These are phyloP conservation scores for Sarocladium oryzae DNA, from an alignment of 2,329 filamentous ascomycete species.

Conservation along the genomic window DNA sequence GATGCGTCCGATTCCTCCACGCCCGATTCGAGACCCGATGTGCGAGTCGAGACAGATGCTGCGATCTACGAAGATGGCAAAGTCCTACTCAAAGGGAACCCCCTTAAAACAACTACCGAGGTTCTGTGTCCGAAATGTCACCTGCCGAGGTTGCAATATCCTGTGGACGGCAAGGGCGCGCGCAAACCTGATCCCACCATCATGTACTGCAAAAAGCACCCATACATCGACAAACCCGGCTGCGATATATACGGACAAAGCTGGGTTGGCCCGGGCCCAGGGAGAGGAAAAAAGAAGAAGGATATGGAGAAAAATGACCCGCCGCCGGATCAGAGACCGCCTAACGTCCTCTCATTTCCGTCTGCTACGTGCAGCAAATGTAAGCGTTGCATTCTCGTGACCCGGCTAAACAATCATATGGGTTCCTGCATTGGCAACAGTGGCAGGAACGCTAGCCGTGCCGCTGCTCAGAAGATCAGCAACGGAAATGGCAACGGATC, in stretches of 20 bases:
- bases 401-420: slow-evolving; percentile 62
- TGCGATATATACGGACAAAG: slow-evolving; percentile 80
- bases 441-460: slow-evolving; percentile 55
- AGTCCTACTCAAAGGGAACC: slow-evolving; percentile 64
- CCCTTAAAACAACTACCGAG: slow-evolving; percentile 62
- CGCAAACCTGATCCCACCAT: slow-evolving; percentile 58
- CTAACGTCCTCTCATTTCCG: slow-evolving; percentile 58
- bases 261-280: slow-evolving; percentile 65
- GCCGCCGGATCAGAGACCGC: slow-evolving; percentile 47
- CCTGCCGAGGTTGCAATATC: slow-evolving; percentile 65
- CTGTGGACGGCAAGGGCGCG: slow-evolving; percentile 63
- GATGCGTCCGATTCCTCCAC: slow-evolving; percentile 47
- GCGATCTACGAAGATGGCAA: slow-evolving; percentile 64
- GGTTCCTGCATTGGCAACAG: slow-evolving; percentile 61
- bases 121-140: slow-evolving; percentile 70
- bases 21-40: slow-evolving; percentile 47
- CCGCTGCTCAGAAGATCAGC: slow-evolving; percentile 57
- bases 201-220: slow-evolving; percentile 73
- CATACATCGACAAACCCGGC: slow-evolving; percentile 68
- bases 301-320: slow-evolving; percentile 58
- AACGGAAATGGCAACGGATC: slow-evolving; percentile 53
- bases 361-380: slow-evolving; percentile 63
- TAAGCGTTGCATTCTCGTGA: slow-evolving; percentile 59
- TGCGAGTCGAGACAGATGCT: slow-evolving; percentile 59
- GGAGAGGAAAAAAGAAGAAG: slow-evolving; percentile 74